Evolutionary conservation across 164 flowering plant species (phyloP), one percentile per base, ranked within the genome.

Genomic region (Warburgia ugandensis): DNA sequence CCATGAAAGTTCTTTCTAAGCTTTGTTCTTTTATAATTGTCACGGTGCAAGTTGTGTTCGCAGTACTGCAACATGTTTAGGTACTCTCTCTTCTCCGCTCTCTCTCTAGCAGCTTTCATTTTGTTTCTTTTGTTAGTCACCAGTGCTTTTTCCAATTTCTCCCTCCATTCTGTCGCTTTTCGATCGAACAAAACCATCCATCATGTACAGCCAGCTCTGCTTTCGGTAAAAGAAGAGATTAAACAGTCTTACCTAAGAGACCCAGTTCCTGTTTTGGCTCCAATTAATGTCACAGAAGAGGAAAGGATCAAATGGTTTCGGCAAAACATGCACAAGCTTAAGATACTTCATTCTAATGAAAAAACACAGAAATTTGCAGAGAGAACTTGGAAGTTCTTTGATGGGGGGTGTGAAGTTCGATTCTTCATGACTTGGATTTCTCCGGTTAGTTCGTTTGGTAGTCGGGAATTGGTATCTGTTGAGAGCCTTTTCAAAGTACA

Each of bases 391-490:
- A 48, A 71, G 38, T 76, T 79, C 54, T 56, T 74, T 41, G 17
- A 52, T 29, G 27, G 50, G 16, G 39, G 47, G 19, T 86, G 95
- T 45, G 62, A 68, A 46, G 56, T 61, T 19, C 75, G 52, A 50
- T 73, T 84, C 66, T 86, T 84, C 73, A 84, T 86, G 91, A 90
- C 94, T 12, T 90, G 97, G 97, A 79, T 90, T 55, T 70, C 88
- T 0, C 78, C 86, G 0, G 78, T 60, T 3, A 28, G 29, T 5
- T 60, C 59, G 0, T 87, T 84, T 19, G 70, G 81, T 2, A 43
- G 55, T 12, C 58, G 94, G 35, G 98, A 87, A 46, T 35, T 76
- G 7, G 22, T 83, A 26, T 62, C 74, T 4, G 0, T 87, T 25
- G 92, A 91, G 50, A 78, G 74, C 37, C 65, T 91, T 11, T 80